These are phyloP conservation scores for Aureobasidium sp. DNA, from an alignment of 2,329 filamentous ascomycete genomes.

Conservation along the genomic window DNA sequence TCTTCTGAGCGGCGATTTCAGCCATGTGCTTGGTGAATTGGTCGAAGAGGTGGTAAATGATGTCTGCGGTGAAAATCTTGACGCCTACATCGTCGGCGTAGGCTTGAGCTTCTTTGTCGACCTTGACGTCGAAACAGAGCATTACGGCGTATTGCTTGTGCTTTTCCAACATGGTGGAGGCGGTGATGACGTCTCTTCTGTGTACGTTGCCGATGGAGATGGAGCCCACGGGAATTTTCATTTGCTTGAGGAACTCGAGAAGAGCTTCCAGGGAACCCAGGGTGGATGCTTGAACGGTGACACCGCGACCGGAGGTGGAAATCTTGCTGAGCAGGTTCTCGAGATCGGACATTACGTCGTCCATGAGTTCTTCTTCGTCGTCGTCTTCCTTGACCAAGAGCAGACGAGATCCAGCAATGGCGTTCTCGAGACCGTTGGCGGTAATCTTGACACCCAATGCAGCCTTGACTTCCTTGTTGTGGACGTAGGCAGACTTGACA, in stretches of 20 bases:
- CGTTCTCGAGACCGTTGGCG: constrained; percentile 87
- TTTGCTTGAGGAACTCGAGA: constrained; percentile 89
- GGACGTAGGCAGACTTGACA: constrained; percentile 91
- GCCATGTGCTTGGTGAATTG: constrained; percentile 94
- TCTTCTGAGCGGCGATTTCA: constrained; percentile 77
- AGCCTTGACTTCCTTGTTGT: constrained; percentile 99
- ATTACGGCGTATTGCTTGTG: constrained; percentile 93
- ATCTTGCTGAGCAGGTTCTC: constrained; percentile 86
- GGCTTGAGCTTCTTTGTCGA: constrained; percentile 87
- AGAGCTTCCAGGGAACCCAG: constrained; percentile 93
- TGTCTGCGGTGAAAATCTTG: constrained; percentile 97
- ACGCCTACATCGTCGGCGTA: constrained; percentile 92
- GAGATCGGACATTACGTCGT: constrained; percentile 93
- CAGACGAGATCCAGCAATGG: constrained; percentile 91
- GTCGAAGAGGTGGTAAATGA: constrained; percentile 98
- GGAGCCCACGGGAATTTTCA: constrained; percentile 95
- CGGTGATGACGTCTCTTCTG: constrained; percentile 95
- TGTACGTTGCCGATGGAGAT: constrained; percentile 96
- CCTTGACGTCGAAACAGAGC: constrained; percentile 99
- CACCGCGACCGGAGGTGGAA: constrained; percentile 88
- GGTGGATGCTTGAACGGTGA: constrained; percentile 94
- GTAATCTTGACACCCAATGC: constrained; percentile 98
- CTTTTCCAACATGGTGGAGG: constrained; percentile 92
- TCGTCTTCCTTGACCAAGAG: constrained; percentile 92
- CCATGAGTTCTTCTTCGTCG: constrained; percentile 83